Evolutionary conservation across 768 basidiomycete genomes (phyloP).

Genomic region (Trametes cubensis): DNA sequence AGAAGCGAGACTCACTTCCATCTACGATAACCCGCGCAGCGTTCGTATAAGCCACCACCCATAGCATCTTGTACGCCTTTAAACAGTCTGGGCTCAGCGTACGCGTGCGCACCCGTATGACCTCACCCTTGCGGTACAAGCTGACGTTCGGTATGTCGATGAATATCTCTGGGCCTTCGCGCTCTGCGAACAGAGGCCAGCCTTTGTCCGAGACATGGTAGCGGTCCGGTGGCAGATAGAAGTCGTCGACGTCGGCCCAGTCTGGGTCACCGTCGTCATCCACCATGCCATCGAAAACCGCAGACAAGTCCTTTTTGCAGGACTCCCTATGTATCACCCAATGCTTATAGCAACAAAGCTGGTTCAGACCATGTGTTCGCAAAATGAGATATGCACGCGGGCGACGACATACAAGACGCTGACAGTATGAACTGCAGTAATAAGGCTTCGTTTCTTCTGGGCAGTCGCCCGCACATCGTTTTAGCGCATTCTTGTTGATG

Average conservation of each 20-base stretch:
- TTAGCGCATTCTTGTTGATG: background rate
- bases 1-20: background rate
- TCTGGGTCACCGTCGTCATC: constrained; percentile 10
- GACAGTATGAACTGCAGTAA: constrained; percentile 12
- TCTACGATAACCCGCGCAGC: background rate
- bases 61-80: constrained; percentile 5
- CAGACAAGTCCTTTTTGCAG: background rate
- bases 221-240: background rate
- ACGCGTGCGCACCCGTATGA: constrained; percentile 3
- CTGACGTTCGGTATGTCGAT: constrained; percentile 8
- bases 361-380: background rate
- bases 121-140: constrained; percentile 2
- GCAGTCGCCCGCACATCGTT: constrained; percentile 5
- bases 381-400: too few species aligned
- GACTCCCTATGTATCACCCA: constrained; percentile 9
- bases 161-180: constrained; percentile 19
- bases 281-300: background rate
- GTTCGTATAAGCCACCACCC: background rate
- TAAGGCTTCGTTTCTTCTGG: background rate
- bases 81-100: constrained; percentile 10
- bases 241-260: constrained; percentile 2
- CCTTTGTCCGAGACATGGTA: background rate
- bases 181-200: constrained; percentile 7
- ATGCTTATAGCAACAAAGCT: background rate
- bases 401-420: background rate